Evolutionary conservation across 208 protist species (phyloP).

Genomic region (Trichomonas gallinae): DNA sequence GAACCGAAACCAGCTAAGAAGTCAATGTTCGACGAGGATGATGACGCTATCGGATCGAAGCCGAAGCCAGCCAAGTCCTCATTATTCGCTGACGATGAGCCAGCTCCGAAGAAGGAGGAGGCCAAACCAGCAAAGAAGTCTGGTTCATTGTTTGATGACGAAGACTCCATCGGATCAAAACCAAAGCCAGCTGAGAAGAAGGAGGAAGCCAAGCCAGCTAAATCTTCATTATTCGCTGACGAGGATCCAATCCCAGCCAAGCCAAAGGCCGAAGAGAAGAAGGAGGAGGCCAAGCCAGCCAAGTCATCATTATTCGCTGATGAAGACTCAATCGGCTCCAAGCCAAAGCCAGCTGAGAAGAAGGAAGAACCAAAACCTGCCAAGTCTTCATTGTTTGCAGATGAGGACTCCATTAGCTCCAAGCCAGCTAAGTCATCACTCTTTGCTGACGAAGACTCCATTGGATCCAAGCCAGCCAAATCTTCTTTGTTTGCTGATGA

Average conservation of each 20-base stretch:
- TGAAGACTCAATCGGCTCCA: no score
- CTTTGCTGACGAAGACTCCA: not conserved
- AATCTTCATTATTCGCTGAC: not conserved
- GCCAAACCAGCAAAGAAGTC: not conserved
- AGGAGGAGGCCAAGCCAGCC: not conserved
- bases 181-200: not conserved
- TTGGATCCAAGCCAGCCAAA: not conserved
- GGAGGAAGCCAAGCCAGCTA: not conserved
- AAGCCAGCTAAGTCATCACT: not conserved
- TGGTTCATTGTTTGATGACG: not conserved
- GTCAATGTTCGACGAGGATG: not conserved
- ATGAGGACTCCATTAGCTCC: not conserved
- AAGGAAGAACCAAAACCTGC: not conserved
- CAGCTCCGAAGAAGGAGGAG: not conserved
- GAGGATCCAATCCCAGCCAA: not conserved
- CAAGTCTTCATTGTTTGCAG: not conserved
- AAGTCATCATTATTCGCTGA: not conserved
- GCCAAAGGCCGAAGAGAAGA: not conserved
- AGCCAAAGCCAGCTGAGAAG: not conserved
- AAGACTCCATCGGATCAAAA: not conserved
- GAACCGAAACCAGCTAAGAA: not conserved
- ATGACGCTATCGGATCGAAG: no score
- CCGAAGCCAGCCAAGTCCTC: not conserved
- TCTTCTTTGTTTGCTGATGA: not conserved
- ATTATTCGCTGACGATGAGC: not conserved